Base-by-base conservation (phyloP, 2,329 filamentous ascomycete genomes). In the Colletotrichum eremochloae region DNA sequence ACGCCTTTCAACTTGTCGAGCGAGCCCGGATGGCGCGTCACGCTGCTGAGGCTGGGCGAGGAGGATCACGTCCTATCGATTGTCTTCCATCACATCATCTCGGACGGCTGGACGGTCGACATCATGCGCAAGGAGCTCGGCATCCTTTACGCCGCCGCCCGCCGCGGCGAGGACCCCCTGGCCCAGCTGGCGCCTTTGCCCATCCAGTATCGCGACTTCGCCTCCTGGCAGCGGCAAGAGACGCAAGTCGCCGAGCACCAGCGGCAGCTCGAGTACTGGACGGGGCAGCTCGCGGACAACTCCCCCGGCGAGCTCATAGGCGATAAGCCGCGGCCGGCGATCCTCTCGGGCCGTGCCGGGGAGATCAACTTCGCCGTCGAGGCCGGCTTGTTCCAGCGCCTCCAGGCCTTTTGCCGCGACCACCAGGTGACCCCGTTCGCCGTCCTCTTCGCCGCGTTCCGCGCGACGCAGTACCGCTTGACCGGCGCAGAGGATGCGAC, bases 31-130 rank as follows among this genome's bases (percentile, higher is more conserved):
- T 63, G 60, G 60, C 42, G 60, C 20, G 60, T 63, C 8, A 5
- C 31, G 6, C 36, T 63, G 40, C 42, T 63, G n/a, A 18, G 44
- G 14, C 31, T 63, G 2, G 60, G 29, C 9, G 14, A 63, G 1
- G 60, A 50, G 18, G 60, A 63, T 7, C 42, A 63, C 24, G 15
- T 63, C 33, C 44, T 63, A 1, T 63, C 60, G 15, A 36, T 63
- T 15, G 60, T 63, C 3, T 48, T 63, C 11, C 60, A 63, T 24
- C 60, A 63, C 48, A 63, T 63, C 60, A 63, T 63, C 29, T 63
- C 60, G 9, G 60, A 63, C 60, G 60, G 60, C 60, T 63, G 60
- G 60, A n/a, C 60, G 18, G n/a, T 63, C 31, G 60, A 63, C 5
- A 31, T 63, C 33, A 36, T 63, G 48, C 60, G 60, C n/a, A 63